These are phyloP conservation scores for Podila clonocystis DNA, from an alignment of 192 early-diverging fungal species.

Conservation along the genomic window DNA sequence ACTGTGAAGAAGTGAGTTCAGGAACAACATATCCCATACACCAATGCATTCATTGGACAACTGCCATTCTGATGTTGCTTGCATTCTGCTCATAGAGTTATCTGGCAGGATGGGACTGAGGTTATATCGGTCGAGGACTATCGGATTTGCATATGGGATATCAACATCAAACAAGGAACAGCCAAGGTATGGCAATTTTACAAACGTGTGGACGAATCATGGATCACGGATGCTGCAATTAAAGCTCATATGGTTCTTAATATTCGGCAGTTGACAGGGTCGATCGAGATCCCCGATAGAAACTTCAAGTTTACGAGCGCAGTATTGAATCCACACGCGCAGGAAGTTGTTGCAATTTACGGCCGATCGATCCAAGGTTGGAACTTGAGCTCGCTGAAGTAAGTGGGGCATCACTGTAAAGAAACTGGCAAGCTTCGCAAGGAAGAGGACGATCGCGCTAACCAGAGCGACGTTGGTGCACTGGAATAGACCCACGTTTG, in stretches of 20 bases:
- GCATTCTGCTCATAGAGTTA: constrained; percentile 12
- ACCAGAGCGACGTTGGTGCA: constrained; percentile 10
- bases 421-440: background rate
- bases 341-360: constrained; percentile 68
- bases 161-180: constrained; percentile 54
- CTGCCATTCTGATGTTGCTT: background rate
- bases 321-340: constrained; percentile 73
- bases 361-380: constrained; percentile 72
- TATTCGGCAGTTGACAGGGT: constrained; percentile 27
- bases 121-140: constrained; percentile 48
- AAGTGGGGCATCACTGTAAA: background rate
- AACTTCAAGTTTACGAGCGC: constrained; percentile 55
- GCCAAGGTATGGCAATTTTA: constrained; percentile 36
- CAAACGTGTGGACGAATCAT: background rate
- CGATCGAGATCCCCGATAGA: constrained; percentile 46
- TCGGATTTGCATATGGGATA: constrained; percentile 58
- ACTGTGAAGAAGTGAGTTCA: constrained; percentile 37
- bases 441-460: background rate
- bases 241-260: background rate
- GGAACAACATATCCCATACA: background rate
- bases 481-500: constrained; percentile 52
- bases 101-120: constrained; percentile 39
- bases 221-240: background rate
- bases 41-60: background rate
- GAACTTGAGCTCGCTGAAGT: constrained; percentile 71